These are phyloP conservation scores for Yarrowia osloensis DNA, from an alignment of 805 yeast genomes.

Conservation along the genomic window DNA sequence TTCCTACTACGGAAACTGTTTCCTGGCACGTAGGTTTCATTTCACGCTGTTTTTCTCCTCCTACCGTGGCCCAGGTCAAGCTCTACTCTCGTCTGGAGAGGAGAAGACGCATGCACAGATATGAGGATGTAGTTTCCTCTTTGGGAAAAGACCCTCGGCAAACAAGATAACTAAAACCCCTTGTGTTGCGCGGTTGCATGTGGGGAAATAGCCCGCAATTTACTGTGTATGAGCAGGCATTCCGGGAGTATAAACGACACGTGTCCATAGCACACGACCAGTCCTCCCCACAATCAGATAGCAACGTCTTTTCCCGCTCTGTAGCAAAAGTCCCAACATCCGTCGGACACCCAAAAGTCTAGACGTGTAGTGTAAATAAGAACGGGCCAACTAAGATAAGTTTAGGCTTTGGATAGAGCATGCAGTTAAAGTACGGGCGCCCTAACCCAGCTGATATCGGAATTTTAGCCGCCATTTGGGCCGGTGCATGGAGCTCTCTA, in stretches of 20 bases:
- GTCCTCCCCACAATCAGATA: not conserved
- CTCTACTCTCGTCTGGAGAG: no score
- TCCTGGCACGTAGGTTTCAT: not conserved
- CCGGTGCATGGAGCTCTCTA: not conserved
- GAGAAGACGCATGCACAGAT: constrained; percentile 17
- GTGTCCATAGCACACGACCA: no score
- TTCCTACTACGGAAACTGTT: not conserved
- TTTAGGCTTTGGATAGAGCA: constrained; percentile 10
- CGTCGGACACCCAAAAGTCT: constrained; percentile 5
- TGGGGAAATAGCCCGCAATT: not conserved
- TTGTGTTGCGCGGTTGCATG: not conserved
- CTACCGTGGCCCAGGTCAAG: no score
- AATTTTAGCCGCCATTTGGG: constrained; percentile 24
- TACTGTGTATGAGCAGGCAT: not conserved
- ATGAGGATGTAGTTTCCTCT: constrained; percentile 23
- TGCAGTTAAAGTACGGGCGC: not conserved
- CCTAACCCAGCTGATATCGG: constrained; percentile 27
- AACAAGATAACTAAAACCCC: not conserved
- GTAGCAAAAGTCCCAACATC: not conserved
- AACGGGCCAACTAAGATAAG: not conserved
- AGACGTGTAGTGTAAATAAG: not conserved
- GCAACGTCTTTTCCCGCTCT: constrained; percentile 19
- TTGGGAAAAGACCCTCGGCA: constrained; percentile 3
- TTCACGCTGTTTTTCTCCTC: no score
- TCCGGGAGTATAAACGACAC: no score